Evolutionary conservation across 2,329 filamentous ascomycete species (phyloP).

Genomic region (Leptographium flavum): DNA sequence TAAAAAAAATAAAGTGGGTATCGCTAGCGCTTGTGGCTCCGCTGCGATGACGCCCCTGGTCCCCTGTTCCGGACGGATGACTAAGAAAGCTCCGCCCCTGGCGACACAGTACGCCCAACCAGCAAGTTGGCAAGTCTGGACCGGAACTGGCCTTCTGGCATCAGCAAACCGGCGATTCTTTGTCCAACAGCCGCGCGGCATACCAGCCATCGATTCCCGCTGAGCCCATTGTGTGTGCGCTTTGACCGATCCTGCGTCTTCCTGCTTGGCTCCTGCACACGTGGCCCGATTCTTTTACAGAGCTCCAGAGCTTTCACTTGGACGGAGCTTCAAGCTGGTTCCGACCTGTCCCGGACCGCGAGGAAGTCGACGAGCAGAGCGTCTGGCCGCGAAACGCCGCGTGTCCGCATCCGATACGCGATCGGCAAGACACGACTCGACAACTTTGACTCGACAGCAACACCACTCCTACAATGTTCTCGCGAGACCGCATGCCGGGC

Average conservation of each 20-base stretch:
- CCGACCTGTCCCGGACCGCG: neutral
- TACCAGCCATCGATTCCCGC: neutral
- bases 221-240: neutral
- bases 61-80: neutral
- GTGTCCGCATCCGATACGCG: too few relatives aligned
- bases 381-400: neutral
- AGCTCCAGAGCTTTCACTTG: too few relatives aligned
- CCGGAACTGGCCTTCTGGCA: neutral
- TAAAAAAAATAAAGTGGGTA: conserved; percentile 1
- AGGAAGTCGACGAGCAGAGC: neutral
- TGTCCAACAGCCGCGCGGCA: neutral
- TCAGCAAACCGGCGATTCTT: neutral
- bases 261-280: too few relatives aligned
- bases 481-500: conserved; percentile 29
- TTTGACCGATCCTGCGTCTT: neutral
- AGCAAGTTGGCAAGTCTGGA: neutral
- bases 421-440: too few relatives aligned
- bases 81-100: neutral
- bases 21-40: neutral
- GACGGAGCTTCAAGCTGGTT: neutral
- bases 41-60: conserved; percentile 1
- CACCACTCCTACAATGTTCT: conserved; percentile 24
- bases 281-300: too few relatives aligned
- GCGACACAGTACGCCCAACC: too few relatives aligned
- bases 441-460: too few relatives aligned